Conservation (phyloP, 768 basidiomycete genomes). For the Pleurotus tuber-regium region DNA sequence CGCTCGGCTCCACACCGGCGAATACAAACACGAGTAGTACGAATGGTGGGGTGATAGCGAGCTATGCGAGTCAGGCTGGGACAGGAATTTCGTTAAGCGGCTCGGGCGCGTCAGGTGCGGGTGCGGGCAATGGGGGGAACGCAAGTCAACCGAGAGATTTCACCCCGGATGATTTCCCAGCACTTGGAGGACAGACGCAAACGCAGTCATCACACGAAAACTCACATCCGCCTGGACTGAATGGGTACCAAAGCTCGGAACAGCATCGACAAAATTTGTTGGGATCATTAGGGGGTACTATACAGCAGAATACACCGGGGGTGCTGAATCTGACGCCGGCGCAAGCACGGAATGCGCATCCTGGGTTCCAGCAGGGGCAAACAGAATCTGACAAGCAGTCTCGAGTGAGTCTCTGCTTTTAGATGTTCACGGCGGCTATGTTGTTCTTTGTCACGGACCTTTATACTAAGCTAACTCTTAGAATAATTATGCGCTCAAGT, state of each 20-base stretch:
- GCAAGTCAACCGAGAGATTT: conserved; percentile 60
- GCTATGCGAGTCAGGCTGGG: conserved; percentile 83
- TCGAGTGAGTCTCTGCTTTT: neutral
- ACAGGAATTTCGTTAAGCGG: conserved; percentile 52
- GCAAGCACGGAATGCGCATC: conserved; percentile 45
- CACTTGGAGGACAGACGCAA: conserved; percentile 66
- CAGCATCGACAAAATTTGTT: conserved; percentile 57
- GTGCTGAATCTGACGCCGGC: conserved; percentile 55
- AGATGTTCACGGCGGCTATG: conserved; percentile 4
- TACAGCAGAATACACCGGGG: conserved; percentile 55
- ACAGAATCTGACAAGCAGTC: conserved; percentile 62
- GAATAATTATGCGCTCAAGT: conserved; percentile 62
- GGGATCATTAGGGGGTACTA: conserved; percentile 43
- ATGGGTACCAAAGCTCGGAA: conserved; percentile 54
- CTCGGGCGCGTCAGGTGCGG: conserved; percentile 30
- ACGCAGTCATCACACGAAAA: conserved; percentile 40
- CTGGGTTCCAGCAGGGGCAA: conserved; percentile 56
- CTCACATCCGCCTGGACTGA: conserved; percentile 74
- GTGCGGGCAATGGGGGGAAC: conserved; percentile 23
- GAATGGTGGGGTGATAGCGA: conserved; percentile 49
- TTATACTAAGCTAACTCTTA: conserved; percentile 18
- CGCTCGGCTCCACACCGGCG: conserved; percentile 64
- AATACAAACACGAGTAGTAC: conserved; percentile 35
- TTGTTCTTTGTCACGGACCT: neutral
- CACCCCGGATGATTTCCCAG: conserved; percentile 89